Percentiles rank a stretch among this genome's conserved stretches.
Evolutionary conservation across 2,329 filamentous ascomycete genomes (phyloP).

Genomic region (Colletotrichum viniferum): DNA sequence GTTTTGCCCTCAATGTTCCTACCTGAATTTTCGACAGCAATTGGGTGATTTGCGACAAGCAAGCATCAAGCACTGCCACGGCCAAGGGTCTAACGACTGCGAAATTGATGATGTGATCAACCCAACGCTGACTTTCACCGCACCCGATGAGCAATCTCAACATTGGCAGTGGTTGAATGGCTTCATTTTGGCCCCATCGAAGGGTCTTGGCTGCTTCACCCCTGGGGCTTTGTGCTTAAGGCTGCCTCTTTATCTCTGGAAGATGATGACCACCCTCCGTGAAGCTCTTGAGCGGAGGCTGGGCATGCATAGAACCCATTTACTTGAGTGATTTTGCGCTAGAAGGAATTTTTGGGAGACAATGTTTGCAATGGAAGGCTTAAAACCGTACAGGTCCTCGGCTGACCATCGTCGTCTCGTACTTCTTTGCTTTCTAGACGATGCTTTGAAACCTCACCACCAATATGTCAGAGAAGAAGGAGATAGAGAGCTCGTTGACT

Average conservation of each 20-base stretch:
- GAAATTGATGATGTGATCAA: neutral
- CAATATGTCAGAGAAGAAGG: neutral
- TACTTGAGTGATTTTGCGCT: neutral
- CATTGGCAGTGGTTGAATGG: neutral
- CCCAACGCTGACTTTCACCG: no score
- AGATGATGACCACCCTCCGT: neutral
- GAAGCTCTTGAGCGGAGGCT: neutral
- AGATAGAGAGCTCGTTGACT: neutral
- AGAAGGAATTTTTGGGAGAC: neutral
- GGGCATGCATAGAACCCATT: neutral
- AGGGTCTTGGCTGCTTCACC: neutral
- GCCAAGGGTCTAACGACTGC: neutral
- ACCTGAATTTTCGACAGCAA: no score
- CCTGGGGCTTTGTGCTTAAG: neutral
- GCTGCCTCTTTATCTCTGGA: neutral
- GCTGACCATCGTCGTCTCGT: neutral
- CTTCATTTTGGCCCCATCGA: neutral
- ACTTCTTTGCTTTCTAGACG: neutral
- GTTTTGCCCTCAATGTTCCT: neutral
- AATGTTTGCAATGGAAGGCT: neutral
- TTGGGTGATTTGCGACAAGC: neutral
- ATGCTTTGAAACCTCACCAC: neutral
- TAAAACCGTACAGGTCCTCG: neutral
- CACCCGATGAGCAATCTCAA: neutral
- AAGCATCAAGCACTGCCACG: neutral